A percentile compares a stretch with the other conserved stretches of the same genome.
phyloP scores from a whole-genome alignment of 2,329 filamentous ascomycete species.

The Xylaria arbuscula region DNA sequence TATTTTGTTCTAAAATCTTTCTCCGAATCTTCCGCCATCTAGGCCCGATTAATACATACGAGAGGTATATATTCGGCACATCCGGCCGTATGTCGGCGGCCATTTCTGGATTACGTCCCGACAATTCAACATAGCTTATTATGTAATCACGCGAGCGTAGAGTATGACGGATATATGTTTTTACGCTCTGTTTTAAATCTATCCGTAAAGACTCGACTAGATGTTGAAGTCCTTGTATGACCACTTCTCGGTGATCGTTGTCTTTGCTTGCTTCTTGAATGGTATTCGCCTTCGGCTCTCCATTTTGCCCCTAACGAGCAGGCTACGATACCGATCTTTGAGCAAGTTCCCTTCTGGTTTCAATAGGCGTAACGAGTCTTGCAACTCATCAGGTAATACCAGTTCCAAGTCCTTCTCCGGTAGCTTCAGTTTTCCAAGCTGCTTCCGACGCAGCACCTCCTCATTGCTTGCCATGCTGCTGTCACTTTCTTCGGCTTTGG shows the following conservation, averaged over 20 bases:
- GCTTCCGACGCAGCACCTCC: constrained; percentile 73
- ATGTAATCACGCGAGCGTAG: constrained; percentile 4
- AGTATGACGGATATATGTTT: constrained; percentile 2
- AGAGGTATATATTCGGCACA: neutral
- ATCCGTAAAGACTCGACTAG: constrained; percentile 30
- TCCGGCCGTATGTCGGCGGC: constrained; percentile 30
- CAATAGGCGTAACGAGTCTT: constrained; percentile 82
- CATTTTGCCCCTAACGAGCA: constrained; percentile 89
- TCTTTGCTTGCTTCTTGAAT: constrained; percentile 85
- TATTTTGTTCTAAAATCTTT: too few species aligned
- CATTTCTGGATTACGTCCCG: constrained; percentile 8
- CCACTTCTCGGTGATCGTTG: constrained; percentile 93
- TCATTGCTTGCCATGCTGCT: constrained; percentile 64
- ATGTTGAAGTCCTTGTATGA: constrained; percentile 92
- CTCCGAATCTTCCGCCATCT: neutral
- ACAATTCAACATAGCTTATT: neutral
- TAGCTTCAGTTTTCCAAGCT: constrained; percentile 77
- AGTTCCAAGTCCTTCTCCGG: constrained; percentile 85
- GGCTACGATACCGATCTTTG: constrained; percentile 88
- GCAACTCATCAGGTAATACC: constrained; percentile 82
- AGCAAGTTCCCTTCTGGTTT: constrained; percentile 97
- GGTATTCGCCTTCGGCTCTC: constrained; percentile 83
- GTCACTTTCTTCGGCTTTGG: constrained; percentile 59
- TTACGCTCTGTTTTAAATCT: neutral
- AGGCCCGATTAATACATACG: neutral